Evolutionary conservation across 371 early-diverging fungal species (phyloP).

Genomic region (Syncephalastrum contaminatum): DNA sequence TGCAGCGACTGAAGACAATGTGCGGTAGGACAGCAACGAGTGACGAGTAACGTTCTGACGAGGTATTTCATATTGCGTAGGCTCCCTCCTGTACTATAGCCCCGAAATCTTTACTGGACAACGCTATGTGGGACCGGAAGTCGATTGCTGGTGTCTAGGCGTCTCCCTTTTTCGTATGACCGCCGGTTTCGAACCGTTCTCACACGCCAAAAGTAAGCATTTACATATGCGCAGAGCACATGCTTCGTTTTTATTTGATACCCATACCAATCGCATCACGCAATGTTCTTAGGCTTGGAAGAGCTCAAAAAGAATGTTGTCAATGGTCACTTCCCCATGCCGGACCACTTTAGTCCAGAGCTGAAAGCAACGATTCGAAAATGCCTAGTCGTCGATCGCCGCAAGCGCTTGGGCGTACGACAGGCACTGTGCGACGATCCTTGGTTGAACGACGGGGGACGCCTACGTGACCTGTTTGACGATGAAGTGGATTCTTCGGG

Average conservation of each 20-base stretch:
- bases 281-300: slow-evolving; percentile 41
- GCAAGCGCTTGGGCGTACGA: slow-evolving; percentile 41
- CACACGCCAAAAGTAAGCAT: slow-evolving; percentile 43
- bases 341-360: slow-evolving; percentile 37
- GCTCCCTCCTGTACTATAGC: slow-evolving; percentile 43
- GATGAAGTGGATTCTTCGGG: neutral
- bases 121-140: slow-evolving; percentile 60
- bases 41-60: neutral
- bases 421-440: slow-evolving; percentile 48
- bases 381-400: slow-evolving; percentile 44
- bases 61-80: slow-evolving; percentile 21
- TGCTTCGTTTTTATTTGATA: neutral
- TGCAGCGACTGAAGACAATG: slow-evolving; percentile 68
- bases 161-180: slow-evolving; percentile 88
- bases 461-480: slow-evolving; percentile 25
- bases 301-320: slow-evolving; percentile 66
- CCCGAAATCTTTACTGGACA: slow-evolving; percentile 63
- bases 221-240: too few relatives aligned
- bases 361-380: slow-evolving; percentile 49
- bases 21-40: slow-evolving; percentile 51
- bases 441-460: slow-evolving; percentile 42
- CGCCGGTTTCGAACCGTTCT: slow-evolving; percentile 88
- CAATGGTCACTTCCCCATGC: slow-evolving; percentile 53
- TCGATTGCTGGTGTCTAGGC: slow-evolving; percentile 78
- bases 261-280: neutral